Base-by-base conservation (phyloP, 805 yeast genomes). In the Metschnikowia lachancei region DNA sequence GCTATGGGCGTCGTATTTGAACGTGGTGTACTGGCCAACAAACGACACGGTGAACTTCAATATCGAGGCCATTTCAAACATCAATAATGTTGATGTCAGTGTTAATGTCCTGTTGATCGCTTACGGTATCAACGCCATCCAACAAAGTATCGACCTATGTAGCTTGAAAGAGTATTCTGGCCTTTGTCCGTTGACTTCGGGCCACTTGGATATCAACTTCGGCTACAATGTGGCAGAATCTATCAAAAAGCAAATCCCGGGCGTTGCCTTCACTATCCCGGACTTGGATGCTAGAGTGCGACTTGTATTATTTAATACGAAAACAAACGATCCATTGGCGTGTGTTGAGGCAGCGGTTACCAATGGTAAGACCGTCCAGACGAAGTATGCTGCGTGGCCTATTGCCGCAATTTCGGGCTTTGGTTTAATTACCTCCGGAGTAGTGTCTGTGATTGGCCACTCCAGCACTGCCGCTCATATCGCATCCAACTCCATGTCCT, bases 401-500 rank as follows among this genome's bases (percentile, higher is more conserved):
- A 85, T 94, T 55, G 98, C 97, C 3, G 91, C 89, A 18, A 78
- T 94, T 36, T 81, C 97, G 3, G 95, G 96, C 40, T 64, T 88
- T 37, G 98, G 98, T 50, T 78, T 94, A 40, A 64, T 90, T 38
- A 85, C 95, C 3, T 87, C 97, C 1, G 96, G 96, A 19, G 77
- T 89, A 46, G 82, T 89, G 30, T 87, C 96, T 0, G 82, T 90
- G 34, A 75, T 85, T 54, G 97, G 98, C 10, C 94, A 91, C 63
- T 83, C 94, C 16, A 81, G 83, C 50, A 92, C 97, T 1, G 96
- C 99, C 2, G 91, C 97, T 3, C 98, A 94, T 63, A 90, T 94
- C 61, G 96, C 97, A n/a, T 86, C 97, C 16, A 94, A 94, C 70
- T 85, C 96, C 14, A 84, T 92, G 62, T 87, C 97, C 1, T 73